Evolutionary conservation across 169 alveolate genomes (phyloP), one percentile per base, ranked within the genome.

Genomic region (Plasmodium knowlesi): DNA sequence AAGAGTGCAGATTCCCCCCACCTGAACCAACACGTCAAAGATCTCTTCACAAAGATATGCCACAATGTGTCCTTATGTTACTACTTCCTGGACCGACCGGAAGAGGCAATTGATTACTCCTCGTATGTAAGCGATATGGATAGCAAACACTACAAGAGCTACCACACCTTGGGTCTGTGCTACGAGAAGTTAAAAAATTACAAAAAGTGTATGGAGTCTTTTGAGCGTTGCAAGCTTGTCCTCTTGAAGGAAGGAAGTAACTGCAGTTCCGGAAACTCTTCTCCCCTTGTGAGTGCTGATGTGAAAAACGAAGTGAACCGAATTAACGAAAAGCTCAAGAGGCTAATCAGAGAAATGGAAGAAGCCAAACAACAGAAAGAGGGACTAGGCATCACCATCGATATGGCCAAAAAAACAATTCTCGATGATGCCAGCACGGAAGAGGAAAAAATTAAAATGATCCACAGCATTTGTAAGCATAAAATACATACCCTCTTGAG

Each of bases 61-160:
- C 94, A 88, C 82, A 88, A 88, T 37, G 71, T 88, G 50, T 88
- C 94, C 25, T 37, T 88, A 10, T 88, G 94, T 25, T 88, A 88
- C 14, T 88, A 88, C 50, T 88, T 88, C 53, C 70, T 88, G 32
- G 94, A 79, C 25, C 28, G 82, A 14, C 82, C 57, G 9, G 76
- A 88, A 37, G 41, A 37, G 22, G 32, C 90, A 16, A 88, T 78
- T 14, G 90, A 78, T 37, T 88, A 88, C 43, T 88, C 90, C 57
- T 80, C 50, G 16, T 79, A 88, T 28, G 82, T 88, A 19, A 88
- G 82, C 43, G 94, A 88, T 9, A 76, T 79, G 14, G 88, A 88
- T 39, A 34, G 32, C 25, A 32, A 79, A 2, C 94, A 88, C 82
- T 88, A 39, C 71, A 88, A 88, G 72, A 88, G 94, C 39, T 88